Base-by-base conservation (phyloP, 1,284 basidiomycete species). In the Heliocybe sulcata region DNA sequence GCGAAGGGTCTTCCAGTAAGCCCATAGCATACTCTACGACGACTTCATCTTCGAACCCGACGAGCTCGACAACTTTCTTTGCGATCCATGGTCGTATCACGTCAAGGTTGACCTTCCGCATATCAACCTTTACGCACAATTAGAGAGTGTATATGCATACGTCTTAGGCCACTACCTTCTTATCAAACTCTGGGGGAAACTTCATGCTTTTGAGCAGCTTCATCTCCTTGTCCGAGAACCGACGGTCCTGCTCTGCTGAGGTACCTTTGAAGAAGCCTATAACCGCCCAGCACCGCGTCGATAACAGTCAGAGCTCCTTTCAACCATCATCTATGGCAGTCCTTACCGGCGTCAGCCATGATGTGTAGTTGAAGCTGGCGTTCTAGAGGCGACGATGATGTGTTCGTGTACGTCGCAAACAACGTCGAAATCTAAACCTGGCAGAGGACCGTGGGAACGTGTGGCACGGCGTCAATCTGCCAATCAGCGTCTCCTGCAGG, bases 1-100 rank as follows among this genome's bases (percentile, higher is more conserved):
- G 80, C 23, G 82, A 79, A 51, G 84, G 77, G 63, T 96, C 92
- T 68, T 99, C 96, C 6, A 99, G 73, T 47, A 98, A 77, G 20
- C 92, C 92, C 82, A 92, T 90, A 16, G 93, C 92, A 67, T 97
- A 98, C 69, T 98, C 96, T 25, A 97, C 87, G 27, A 99, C 90
- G 35, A 99, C 89, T 65, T 99, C 96, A 69, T 99, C 96, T 66
- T 99, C 96, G 52, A 98, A 86, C 3, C 94, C 93, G 35, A 96
- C 83, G 22, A 98, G 79, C 62, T 94, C 90, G 3, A 90, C 83
- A 55, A 97, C 85, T 66, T 92, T 92, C 72, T 92, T 92, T 3
- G 92, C 87, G 56, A 98, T 88, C 96, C 96, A 99, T 2, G 94
- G 92, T 55, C 91, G 79, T 65, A 98, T 89, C 61, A 95, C 91